Percentiles rank a stretch among this genome's conserved stretches.
Evolutionary conservation across 1,284 basidiomycete species (phyloP).

Genomic region (Puccinia novopanici): DNA sequence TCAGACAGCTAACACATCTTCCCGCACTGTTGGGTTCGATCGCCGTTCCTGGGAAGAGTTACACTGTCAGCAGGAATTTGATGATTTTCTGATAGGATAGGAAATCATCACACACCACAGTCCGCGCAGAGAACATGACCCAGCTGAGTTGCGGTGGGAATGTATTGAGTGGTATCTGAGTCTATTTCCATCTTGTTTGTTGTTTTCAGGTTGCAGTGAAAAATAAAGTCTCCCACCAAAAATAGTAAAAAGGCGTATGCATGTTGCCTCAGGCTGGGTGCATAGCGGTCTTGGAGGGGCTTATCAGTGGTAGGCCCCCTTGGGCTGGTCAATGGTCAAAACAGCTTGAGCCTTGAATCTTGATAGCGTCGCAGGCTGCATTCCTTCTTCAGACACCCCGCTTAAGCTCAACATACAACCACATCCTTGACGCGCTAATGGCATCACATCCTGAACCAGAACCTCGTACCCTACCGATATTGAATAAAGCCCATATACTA

Average conservation of each 20-base stretch:
- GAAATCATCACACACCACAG: conserved; percentile 68
- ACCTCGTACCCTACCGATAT: not conserved
- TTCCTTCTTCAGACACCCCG: not conserved
- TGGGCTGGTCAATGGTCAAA: too few species aligned
- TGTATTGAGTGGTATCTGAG: conserved; percentile 36
- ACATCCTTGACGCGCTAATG: not conserved
- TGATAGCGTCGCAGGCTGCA: too few species aligned
- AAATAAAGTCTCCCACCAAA: not conserved
- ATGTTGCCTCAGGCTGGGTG: too few species aligned
- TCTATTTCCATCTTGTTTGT: conserved; percentile 38
- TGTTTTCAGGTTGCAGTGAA: too few species aligned
- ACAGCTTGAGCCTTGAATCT: too few species aligned
- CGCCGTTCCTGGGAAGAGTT: conserved; percentile 21
- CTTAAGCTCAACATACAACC: not conserved
- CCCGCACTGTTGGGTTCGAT: conserved; percentile 96
- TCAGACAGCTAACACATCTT: conserved; percentile 85
- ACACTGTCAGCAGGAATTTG: not conserved
- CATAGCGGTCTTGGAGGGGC: too few species aligned
- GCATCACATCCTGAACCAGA: not conserved
- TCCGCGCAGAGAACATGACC: conserved; percentile 60
- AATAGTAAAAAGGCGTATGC: not conserved
- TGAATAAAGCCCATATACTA: conserved; percentile 5
- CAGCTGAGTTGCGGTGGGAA: conserved; percentile 41
- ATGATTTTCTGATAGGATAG: not conserved
- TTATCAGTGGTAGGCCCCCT: too few species aligned